Conservation (phyloP, 352 stramenopile species). For the Pythium vanterpoolii region DNA sequence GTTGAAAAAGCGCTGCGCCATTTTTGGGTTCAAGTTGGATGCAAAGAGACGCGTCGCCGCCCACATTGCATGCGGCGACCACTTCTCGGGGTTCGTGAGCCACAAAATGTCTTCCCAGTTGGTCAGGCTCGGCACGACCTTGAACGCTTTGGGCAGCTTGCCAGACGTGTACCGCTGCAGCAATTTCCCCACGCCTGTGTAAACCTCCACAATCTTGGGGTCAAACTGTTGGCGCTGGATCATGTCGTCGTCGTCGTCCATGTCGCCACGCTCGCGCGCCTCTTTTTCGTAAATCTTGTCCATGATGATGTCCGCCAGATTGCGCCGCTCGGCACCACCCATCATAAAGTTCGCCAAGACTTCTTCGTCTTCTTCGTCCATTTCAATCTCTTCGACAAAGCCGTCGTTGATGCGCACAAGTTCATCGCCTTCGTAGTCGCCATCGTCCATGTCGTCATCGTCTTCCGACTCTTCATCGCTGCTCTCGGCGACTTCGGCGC, state of each 20-base stretch:
- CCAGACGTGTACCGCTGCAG: slow-evolving; percentile 96
- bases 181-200: slow-evolving; percentile 98
- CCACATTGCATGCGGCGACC: slow-evolving; percentile 98
- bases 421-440: slow-evolving; percentile 88
- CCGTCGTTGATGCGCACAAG: slow-evolving; percentile 89
- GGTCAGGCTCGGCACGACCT: slow-evolving; percentile 97
- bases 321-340: slow-evolving; percentile 80
- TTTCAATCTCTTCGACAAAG: slow-evolving; percentile 89
- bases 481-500: slow-evolving; percentile 37
- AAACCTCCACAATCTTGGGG: slow-evolving; percentile 97
- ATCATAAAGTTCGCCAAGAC: slow-evolving; percentile 87
- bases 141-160: slow-evolving; percentile 99
- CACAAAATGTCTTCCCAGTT: slow-evolving; percentile 99
- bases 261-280: slow-evolving; percentile 75
- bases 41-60: slow-evolving; percentile 97
- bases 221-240: slow-evolving; percentile 72
- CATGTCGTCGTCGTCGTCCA: slow-evolving; percentile 66
- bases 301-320: slow-evolving; percentile 99
- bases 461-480: slow-evolving; percentile 74
- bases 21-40: slow-evolving; percentile 99
- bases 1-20: slow-evolving; percentile 99
- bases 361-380: slow-evolving; percentile 86
- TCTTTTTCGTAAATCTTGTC: slow-evolving; percentile 99
- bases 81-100: slow-evolving; percentile 96
- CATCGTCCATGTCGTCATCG: slow-evolving; percentile 77